phyloP scores from a whole-genome alignment of 495 filamentous ascomycete species.

The Amphirosellinia nigrospora region DNA sequence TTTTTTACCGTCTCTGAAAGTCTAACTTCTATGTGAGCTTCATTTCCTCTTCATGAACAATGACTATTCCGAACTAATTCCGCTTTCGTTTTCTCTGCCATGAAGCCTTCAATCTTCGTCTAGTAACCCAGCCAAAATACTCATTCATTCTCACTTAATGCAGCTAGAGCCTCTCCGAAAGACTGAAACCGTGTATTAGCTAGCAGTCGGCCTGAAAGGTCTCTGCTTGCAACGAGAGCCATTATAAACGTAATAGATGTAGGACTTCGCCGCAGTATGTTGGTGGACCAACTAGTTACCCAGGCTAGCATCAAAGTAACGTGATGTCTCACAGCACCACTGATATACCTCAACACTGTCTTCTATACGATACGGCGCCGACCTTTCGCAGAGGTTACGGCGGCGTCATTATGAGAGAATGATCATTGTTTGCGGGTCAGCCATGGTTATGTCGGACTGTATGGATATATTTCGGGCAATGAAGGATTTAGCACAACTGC shows the following conservation, averaged over 20 bases:
- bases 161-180: too few relatives aligned
- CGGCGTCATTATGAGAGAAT: background rate
- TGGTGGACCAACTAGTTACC: background rate
- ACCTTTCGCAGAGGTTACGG: background rate
- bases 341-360: background rate
- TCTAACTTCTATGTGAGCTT: too few relatives aligned
- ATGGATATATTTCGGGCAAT: too few relatives aligned
- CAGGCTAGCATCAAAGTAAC: background rate
- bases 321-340: background rate
- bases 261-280: background rate
- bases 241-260: background rate
- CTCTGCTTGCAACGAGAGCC: background rate
- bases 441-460: too few relatives aligned
- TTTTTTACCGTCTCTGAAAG: too few relatives aligned
- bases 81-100: background rate
- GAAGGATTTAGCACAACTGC: too few relatives aligned
- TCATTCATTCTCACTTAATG: background rate
- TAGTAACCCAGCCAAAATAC: background rate
- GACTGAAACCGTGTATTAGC: background rate
- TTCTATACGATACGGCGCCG: background rate
- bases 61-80: slow-evolving; percentile 1
- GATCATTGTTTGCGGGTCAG: too few relatives aligned
- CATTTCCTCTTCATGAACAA: background rate
- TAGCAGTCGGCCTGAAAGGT: background rate
- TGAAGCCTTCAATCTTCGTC: background rate